A percentile compares a stretch with the other conserved stretches of the same genome.
Evolutionary conservation across 192 early-diverging fungal species (phyloP).

Genomic region (Podila clonocystis): DNA sequence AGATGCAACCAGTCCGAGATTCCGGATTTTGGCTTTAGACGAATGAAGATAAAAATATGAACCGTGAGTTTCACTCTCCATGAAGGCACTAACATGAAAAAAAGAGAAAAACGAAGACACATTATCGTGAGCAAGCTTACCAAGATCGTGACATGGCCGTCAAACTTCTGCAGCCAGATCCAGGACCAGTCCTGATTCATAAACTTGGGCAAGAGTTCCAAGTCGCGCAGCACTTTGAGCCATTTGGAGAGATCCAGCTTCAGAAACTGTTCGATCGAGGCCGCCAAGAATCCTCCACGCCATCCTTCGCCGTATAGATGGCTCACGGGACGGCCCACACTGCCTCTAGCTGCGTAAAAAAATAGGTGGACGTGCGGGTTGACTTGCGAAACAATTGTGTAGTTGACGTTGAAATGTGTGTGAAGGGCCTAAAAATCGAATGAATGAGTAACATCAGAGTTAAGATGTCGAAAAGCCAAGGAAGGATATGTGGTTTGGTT

Average conservation of each 20-base stretch:
- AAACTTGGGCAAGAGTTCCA: slow-evolving; percentile 80
- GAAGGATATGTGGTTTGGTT: not conserved
- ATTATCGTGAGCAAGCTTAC: slow-evolving; percentile 24
- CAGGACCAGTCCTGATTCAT: slow-evolving; percentile 83
- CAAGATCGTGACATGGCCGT: slow-evolving; percentile 89
- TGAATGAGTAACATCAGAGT: not conserved
- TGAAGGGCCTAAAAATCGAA: slow-evolving; percentile 61
- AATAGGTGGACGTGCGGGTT: slow-evolving; percentile 92
- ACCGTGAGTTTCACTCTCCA: not conserved
- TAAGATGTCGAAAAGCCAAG: not conserved
- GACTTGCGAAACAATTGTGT: slow-evolving; percentile 84
- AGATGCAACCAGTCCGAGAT: slow-evolving; percentile 72
- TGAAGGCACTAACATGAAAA: not conserved
- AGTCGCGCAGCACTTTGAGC: slow-evolving; percentile 81
- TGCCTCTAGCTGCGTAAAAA: slow-evolving; percentile 84
- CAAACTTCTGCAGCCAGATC: slow-evolving; percentile 91
- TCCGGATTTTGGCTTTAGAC: slow-evolving; percentile 62
- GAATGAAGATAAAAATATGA: not conserved
- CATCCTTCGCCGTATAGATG: slow-evolving; percentile 80
- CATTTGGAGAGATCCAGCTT: slow-evolving; percentile 91
- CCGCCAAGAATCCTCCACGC: slow-evolving; percentile 90
- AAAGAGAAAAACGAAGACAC: slow-evolving; percentile 1
- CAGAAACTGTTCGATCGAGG: slow-evolving; percentile 80
- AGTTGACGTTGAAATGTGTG: slow-evolving; percentile 85
- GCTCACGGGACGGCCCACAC: slow-evolving; percentile 77